Base-by-base conservation (phyloP, 805 yeast species). In the Maudiozyma turicensis region DNA sequence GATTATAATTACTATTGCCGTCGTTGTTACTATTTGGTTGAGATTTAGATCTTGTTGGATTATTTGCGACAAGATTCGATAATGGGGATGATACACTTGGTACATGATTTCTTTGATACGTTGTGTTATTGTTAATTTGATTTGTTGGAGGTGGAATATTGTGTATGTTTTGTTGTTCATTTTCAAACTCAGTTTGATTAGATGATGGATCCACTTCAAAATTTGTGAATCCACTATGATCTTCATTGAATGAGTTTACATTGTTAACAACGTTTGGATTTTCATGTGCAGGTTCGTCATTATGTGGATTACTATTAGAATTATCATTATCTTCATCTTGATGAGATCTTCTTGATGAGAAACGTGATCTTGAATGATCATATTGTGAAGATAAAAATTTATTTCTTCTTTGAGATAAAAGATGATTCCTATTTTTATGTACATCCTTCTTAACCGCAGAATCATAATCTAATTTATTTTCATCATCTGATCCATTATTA, bases 371-470 rank as follows among this genome's bases (percentile, higher is more conserved):
- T 13, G 59, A 56, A 48, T 58, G 54, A 46, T 61, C 66, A 42
- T 65, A 63, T 50, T 65, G 69, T 15, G 65, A 63, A 1, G 63
- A 59, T 44, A 64, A 48, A 40, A 61, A 58, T 30, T 55, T 60
- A 43, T 61, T 63, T 44, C 59, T 57, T 44, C 65, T 54, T 50
- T 61, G 63, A 0, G 65, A 57, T 40, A 64, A 47, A 34, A 57
- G 60, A 51, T 59, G 65, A 15, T 59, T 40, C 26, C 46, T 49
- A 14, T 52, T 50, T 30, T 46, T 48, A 5, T 32, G 10, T 11
- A 47, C 44, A 33, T 55, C 51, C 15, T 51, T 40, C 11, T 6
- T 8, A 11, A n/a, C 43, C 26, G 49, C 44, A 14, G 48, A 39
- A 37, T 48, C 46, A 13, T 44, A 34, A 2, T 10, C 20, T 9